Evolutionary conservation across 164 flowering plant genomes (phyloP), one percentile per base, ranked within the genome.

Genomic region (Vitis labrusca): DNA sequence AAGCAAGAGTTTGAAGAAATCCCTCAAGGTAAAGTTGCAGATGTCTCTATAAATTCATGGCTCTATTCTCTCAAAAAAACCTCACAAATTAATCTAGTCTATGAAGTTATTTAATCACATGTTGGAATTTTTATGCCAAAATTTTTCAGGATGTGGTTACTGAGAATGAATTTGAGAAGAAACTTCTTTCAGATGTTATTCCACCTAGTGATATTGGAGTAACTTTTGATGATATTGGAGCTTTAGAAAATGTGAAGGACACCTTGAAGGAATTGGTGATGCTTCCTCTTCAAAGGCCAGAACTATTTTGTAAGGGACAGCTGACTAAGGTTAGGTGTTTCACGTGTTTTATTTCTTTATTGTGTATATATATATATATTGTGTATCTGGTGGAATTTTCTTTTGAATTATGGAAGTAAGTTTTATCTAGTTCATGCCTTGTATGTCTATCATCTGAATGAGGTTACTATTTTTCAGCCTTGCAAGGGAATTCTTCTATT

Each of bases 241-340:
- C 97, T 14, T 65, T 92, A 23, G 97, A 91, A 72, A 90, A 85
- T 79, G 97, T 92, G 17, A 94, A 94, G 80, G 97, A 92, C 70
- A 94, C 97, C 9, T 71, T 94, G 78, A 92, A 92, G 86, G 99
- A 94, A 75, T 74, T 94, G 81, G 99, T 94, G 70, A 92, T 94
- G 99, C 94, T 94, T 73, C 97, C 99, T 63, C 85, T 94, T 73
- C 97, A 92, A 74, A 86, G 98, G 73, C 98, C 98, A 17, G 98
- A 94, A 68, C 73, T 94, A 67, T 94, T 94, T 77, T 77, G 88
- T 79, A 92, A 85, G 81, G 99, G 99, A 65, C 99, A 94, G 79
- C 77, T 92, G 59, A 88, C 94, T 49, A 92, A 94, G 93, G 97
- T 94, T 63, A n/a, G 8, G 10, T 53, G 50, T 7, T 11, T 65